Conservation (phyloP, 768 basidiomycete genomes). For the Cubamyces sp. region DNA sequence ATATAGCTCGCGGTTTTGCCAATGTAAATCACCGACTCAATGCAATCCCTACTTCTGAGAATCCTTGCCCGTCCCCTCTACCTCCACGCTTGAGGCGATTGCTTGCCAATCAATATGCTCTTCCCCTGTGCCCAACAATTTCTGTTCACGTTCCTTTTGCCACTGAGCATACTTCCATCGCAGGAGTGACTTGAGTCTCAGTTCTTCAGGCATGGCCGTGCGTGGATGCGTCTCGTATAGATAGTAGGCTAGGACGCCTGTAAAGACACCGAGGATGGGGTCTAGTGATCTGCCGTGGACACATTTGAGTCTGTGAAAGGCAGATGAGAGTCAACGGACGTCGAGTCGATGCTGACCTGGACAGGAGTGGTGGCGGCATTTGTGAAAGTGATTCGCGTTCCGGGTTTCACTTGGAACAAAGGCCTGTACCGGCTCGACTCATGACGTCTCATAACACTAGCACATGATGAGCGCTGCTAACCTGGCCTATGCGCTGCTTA, state of each 20-base stretch:
- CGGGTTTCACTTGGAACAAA: background rate
- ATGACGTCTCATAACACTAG: background rate
- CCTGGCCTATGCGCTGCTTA: conserved; percentile 2
- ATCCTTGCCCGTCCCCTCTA: conserved; percentile 1
- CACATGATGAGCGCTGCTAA: background rate
- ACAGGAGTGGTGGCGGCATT: conserved; percentile 57
- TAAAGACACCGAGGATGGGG: conserved; percentile 75
- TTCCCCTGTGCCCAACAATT: conserved; percentile 14
- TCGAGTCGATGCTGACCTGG: conserved; percentile 44
- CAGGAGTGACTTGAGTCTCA: conserved; percentile 57
- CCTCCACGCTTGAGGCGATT: conserved; percentile 21
- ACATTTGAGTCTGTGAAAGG: background rate
- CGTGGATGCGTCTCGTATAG: conserved; percentile 82
- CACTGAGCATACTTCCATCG: conserved; percentile 69
- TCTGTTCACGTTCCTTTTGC: conserved; percentile 27
- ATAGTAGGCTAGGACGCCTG: conserved; percentile 77
- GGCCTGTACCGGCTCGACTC: background rate
- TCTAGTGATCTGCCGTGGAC: conserved; percentile 57
- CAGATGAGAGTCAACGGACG: conserved; percentile 10
- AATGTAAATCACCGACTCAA: background rate
- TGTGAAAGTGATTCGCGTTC: background rate
- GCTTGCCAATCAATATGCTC: conserved; percentile 30
- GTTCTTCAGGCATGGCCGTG: conserved; percentile 58
- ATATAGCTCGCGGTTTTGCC: background rate
- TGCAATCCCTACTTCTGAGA: background rate